These are phyloP conservation scores for Leccinum pachyderme DNA, from an alignment of 1,284 basidiomycete species.

Conservation along the genomic window DNA sequence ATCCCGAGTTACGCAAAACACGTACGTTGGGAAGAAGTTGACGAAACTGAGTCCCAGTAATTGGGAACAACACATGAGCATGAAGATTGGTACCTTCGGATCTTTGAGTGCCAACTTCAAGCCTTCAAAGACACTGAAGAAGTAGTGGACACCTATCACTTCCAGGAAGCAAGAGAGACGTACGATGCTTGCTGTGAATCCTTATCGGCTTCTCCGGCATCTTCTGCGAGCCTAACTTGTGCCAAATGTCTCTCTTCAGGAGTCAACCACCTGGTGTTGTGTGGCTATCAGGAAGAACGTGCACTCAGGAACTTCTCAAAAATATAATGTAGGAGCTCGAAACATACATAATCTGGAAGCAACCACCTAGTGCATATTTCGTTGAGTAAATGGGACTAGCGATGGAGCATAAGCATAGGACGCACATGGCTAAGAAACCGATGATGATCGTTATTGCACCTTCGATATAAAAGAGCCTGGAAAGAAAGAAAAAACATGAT, in stretches of 20 bases:
- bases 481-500: conserved; percentile 46
- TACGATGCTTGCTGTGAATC: conserved; percentile 56
- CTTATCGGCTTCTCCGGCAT: conserved; percentile 67
- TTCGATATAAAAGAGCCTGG: conserved; percentile 25
- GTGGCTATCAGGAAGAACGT: conserved; percentile 38
- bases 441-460: conserved; percentile 55
- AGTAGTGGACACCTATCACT: conserved; percentile 17
- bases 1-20: conserved; percentile 39
- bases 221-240: conserved; percentile 68
- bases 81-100: conserved; percentile 40
- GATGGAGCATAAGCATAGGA: conserved; percentile 26
- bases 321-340: conserved; percentile 28
- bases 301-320: conserved; percentile 38
- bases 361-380: conserved; percentile 37
- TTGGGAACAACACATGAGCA: conserved; percentile 51
- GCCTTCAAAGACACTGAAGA: conserved; percentile 46
- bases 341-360: conserved; percentile 23
- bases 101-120: conserved; percentile 49
- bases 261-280: conserved; percentile 67
- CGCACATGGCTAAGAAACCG: conserved; percentile 55
- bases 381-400: neutral
- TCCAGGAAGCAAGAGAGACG: conserved; percentile 29
- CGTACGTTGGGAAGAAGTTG: conserved; percentile 70
- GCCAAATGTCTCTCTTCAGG: conserved; percentile 60
- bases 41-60: conserved; percentile 67